Evolutionary conservation across 192 early-diverging fungal species (phyloP).

Genomic region (Podila verticillata): DNA sequence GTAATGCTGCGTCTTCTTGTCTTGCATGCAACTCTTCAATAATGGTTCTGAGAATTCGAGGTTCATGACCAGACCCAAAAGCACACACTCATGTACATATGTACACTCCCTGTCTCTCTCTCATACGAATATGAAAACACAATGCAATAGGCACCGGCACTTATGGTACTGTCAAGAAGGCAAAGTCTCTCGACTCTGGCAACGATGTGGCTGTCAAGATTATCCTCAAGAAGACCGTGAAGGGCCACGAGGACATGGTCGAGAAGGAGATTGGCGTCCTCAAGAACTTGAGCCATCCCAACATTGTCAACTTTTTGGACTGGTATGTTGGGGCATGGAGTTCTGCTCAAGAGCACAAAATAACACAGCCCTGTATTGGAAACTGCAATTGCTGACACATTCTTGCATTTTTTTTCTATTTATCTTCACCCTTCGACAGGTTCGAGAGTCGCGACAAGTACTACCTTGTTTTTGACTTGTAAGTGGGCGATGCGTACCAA

Average conservation of each 20-base stretch:
- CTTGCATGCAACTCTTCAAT: no score
- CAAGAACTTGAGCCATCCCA: constrained; percentile 82
- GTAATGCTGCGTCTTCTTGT: constrained; percentile 46
- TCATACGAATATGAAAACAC: no score
- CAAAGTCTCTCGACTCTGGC: constrained; percentile 73
- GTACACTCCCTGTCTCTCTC: no score
- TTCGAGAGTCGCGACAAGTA: constrained; percentile 79
- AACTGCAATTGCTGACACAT: not conserved
- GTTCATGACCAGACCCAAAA: no score
- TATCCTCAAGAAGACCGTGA: constrained; percentile 87
- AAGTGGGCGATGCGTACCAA: constrained; percentile 8
- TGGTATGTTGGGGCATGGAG: constrained; percentile 59
- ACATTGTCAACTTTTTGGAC: constrained; percentile 89
- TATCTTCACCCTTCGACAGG: constrained; percentile 26
- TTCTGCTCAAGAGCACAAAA: not conserved
- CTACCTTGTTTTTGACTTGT: constrained; percentile 81
- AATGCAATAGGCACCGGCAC: constrained; percentile 63
- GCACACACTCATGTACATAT: no score
- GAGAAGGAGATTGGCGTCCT: constrained; percentile 92
- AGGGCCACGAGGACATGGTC: constrained; percentile 88
- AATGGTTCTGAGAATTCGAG: not conserved
- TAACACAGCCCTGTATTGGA: no score
- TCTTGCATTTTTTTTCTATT: constrained; percentile 1
- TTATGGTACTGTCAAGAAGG: constrained; percentile 78
- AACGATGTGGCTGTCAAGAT: constrained; percentile 91